phyloP scores from a whole-genome alignment of 2,329 filamentous ascomycete genomes.

The Alternaria longipes region DNA sequence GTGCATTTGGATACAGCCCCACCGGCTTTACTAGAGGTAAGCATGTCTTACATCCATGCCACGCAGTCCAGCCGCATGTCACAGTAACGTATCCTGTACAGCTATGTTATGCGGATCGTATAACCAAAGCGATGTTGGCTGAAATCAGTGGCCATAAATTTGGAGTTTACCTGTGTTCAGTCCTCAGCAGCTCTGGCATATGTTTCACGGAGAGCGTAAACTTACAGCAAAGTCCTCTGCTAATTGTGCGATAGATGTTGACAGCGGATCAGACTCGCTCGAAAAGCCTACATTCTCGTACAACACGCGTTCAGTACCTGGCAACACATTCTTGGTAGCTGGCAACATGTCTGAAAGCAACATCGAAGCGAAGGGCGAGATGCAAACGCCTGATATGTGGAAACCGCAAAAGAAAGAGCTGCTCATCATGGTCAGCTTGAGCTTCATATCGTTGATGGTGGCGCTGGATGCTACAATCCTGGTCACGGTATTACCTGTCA shows the following conservation, averaged over 20 bases:
- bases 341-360: slow-evolving; percentile 4
- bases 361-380: slow-evolving; percentile 24
- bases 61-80: not conserved
- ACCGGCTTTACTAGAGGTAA: not conserved
- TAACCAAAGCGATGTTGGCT: not conserved
- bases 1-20: not conserved
- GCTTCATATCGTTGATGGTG: slow-evolving; percentile 41
- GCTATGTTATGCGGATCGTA: not conserved
- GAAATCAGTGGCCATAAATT: not conserved
- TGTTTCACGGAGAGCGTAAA: not conserved
- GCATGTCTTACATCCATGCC: not conserved
- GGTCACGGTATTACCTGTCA: slow-evolving; percentile 40
- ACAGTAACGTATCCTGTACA: not conserved
- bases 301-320: slow-evolving; percentile 5
- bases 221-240: not conserved
- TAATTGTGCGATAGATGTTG: not conserved
- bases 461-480: slow-evolving; percentile 44
- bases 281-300: not conserved
- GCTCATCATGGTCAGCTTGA: slow-evolving; percentile 42
- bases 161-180: not conserved
- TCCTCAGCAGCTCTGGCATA: not conserved
- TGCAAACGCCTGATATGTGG: slow-evolving; percentile 11
- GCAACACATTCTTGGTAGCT: slow-evolving; percentile 1
- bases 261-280: not conserved
- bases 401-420: slow-evolving; percentile 25